Percentiles rank a stretch among this genome's conserved stretches.
Conservation (phyloP, 2,329 filamentous ascomycete genomes). For the Herpotrichia juniperi region DNA sequence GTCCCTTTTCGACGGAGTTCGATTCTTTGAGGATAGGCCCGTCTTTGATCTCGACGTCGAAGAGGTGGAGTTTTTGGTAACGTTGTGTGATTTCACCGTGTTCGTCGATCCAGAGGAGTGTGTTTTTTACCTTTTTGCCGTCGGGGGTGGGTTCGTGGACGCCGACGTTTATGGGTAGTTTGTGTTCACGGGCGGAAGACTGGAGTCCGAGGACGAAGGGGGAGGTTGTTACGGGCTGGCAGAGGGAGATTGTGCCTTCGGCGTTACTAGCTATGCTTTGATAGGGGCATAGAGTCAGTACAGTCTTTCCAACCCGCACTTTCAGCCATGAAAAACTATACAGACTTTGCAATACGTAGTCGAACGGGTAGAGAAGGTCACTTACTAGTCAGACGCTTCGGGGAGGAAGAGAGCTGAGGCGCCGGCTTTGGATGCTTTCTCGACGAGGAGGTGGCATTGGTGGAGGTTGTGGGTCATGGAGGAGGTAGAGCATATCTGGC, state of each 20-base stretch:
- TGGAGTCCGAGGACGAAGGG: constrained; percentile 80
- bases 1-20: constrained; percentile 71
- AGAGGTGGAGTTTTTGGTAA: constrained; percentile 92
- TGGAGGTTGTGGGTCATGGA: constrained; percentile 79
- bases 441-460: constrained; percentile 75
- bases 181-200: constrained; percentile 66
- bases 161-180: constrained; percentile 80
- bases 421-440: constrained; percentile 74
- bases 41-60: constrained; percentile 70
- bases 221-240: constrained; percentile 67
- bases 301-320: too few relatives aligned
- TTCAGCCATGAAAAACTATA: too few relatives aligned
- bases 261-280: constrained; percentile 73
- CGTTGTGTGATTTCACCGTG: constrained; percentile 63
- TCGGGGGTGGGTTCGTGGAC: constrained; percentile 66
- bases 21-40: constrained; percentile 68
- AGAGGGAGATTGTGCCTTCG: constrained; percentile 73
- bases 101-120: constrained; percentile 69
- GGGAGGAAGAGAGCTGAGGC: constrained; percentile 90
- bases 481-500: constrained; percentile 86
- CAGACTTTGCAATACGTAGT: too few relatives aligned
- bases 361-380: too few relatives aligned
- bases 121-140: constrained; percentile 65
- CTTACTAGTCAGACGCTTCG: constrained; percentile 92
- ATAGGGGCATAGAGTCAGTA: too few relatives aligned